Evolutionary conservation across 805 yeast genomes (phyloP).

Genomic region (Wickerhamiella alocasiicola): DNA sequence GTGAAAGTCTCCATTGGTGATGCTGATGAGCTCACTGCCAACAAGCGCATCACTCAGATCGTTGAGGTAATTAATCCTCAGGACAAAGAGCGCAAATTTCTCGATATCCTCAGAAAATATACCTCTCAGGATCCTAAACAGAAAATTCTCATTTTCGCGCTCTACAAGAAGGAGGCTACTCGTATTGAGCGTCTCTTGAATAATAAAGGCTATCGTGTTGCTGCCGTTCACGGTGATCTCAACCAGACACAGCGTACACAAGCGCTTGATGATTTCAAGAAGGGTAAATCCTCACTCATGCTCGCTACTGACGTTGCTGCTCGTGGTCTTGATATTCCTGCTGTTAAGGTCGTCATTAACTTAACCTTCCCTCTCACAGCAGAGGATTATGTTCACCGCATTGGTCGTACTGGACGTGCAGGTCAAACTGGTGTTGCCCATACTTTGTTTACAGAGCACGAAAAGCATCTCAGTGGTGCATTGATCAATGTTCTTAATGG

Average conservation of each 20-base stretch:
- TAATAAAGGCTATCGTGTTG: conserved; percentile 64
- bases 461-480: conserved; percentile 92
- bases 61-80: conserved; percentile 85
- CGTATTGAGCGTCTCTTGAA: conserved; percentile 69
- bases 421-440: conserved; percentile 92
- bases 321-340: conserved; percentile 94
- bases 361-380: conserved; percentile 92
- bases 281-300: conserved; percentile 60
- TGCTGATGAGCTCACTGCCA: conserved; percentile 87
- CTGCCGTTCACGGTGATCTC: conserved; percentile 94
- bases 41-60: conserved; percentile 81
- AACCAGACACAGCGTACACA: conserved; percentile 83
- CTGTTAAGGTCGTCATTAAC: conserved; percentile 89
- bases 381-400: conserved; percentile 94
- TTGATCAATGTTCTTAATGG: conserved; percentile 83
- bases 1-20: conserved; percentile 88
- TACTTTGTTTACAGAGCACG: conserved; percentile 91
- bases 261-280: conserved; percentile 75
- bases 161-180: conserved; percentile 93
- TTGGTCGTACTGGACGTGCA: conserved; percentile 97
- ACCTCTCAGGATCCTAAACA: conserved; percentile 41
- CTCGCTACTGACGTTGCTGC: conserved; percentile 98
- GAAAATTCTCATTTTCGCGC: conserved; percentile 80
- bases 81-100: conserved; percentile 63
- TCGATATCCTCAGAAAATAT: conserved; percentile 62